These are phyloP conservation scores for Salix viminalis DNA, from an alignment of 345 rosid genomes.

Conservation along the genomic window DNA sequence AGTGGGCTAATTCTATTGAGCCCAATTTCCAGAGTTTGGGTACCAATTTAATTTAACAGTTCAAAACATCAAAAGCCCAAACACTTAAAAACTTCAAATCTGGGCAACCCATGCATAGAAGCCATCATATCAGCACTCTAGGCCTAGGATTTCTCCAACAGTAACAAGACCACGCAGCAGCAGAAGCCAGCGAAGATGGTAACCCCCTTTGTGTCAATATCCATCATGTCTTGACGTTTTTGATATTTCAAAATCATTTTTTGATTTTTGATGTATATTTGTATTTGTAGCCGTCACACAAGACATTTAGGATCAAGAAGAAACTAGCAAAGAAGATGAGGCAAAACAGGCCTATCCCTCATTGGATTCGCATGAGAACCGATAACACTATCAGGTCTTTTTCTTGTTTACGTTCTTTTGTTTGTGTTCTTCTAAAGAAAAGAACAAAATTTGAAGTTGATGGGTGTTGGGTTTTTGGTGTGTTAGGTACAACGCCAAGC, in stretches of 20 bases:
- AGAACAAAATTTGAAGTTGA: neutral
- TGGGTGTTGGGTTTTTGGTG: neutral
- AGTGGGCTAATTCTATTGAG: neutral
- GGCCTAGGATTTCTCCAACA: neutral
- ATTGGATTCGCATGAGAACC: conserved; percentile 68
- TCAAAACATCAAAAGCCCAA: neutral
- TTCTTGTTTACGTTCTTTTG: neutral
- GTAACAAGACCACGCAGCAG: neutral
- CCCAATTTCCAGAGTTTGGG: neutral
- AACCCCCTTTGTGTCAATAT: neutral
- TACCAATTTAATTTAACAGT: neutral
- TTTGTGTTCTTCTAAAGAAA: neutral
- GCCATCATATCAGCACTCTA: neutral
- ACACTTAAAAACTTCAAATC: neutral
- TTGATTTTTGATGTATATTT: neutral
- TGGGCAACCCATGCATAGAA: neutral
- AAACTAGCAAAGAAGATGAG: conserved; percentile 79
- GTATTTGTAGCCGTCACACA: conserved; percentile 82
- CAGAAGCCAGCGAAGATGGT: conserved; percentile 20
- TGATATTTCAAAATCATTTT: neutral
- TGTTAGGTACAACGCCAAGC: conserved; percentile 28
- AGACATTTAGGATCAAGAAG: conserved; percentile 75
- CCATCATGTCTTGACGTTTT: neutral
- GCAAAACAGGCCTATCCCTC: conserved; percentile 71
- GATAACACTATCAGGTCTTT: conserved; percentile 61